Evolutionary conservation across 345 rosid genomes (phyloP).

Genomic region (Euphorbia peplus): DNA sequence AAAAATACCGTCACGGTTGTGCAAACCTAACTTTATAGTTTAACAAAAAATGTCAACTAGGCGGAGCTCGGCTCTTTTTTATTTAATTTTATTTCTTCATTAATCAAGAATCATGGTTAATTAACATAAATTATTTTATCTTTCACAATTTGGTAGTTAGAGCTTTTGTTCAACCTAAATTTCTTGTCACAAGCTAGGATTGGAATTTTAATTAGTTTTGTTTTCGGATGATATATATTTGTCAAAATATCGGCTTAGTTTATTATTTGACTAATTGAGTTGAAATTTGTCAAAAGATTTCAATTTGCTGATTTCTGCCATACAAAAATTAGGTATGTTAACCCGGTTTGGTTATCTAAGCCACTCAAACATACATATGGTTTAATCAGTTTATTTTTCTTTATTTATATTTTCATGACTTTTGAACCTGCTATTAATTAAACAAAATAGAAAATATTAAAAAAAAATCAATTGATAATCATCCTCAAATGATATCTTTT

Average conservation of each 20-base stretch:
- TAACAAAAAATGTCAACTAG: too few species aligned
- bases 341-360: slow-evolving; percentile 22
- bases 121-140: not conserved
- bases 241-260: not conserved
- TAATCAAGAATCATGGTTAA: too few species aligned
- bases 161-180: slow-evolving; percentile 8
- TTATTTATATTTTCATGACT: too few species aligned
- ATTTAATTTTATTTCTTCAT: too few species aligned
- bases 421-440: too few species aligned
- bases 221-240: not conserved
- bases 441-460: too few species aligned
- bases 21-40: too few species aligned
- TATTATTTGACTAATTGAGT: not conserved
- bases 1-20: too few species aligned
- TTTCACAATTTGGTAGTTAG: not conserved
- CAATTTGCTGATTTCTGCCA: slow-evolving; percentile 13
- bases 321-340: not conserved
- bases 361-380: slow-evolving; percentile 15
- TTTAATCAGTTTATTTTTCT: not conserved
- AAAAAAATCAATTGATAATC: too few species aligned
- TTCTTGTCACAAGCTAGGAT: not conserved
- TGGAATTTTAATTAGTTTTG: not conserved
- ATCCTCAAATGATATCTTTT: too few species aligned
- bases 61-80: too few species aligned
- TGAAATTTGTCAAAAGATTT: not conserved